Base-by-base conservation (phyloP, 257 asterid species). In the Ilex asprella region DNA sequence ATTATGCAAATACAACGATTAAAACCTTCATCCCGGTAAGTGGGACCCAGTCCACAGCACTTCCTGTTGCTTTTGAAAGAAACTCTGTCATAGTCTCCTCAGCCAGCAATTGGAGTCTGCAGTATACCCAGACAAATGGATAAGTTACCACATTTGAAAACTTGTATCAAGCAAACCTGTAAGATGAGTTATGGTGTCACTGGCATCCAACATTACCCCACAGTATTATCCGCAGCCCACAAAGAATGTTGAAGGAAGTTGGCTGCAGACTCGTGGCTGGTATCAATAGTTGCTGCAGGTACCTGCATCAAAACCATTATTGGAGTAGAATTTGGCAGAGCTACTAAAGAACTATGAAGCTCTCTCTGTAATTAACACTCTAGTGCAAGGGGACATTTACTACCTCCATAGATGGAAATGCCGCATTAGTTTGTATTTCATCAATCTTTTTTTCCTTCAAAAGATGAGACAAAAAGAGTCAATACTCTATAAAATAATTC, bases 71-170 rank as follows among this genome's bases (percentile, higher is more conserved):
- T 70, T 81, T 75, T 16, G 75, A 44, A 67, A 78, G 73, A 64
- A 81, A 81, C 71, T 81, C 86, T 15, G 59, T 59, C 77, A 30
- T 71, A 30, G 69, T 67, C 67, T 78, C 79, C 64, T 69, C 84
- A 30, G 81, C 86, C 71, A 75, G 63, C 52, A 56, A 14, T 60
- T 69, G 58, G 59, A 81, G 77, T 58, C 86, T 80, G 59, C 58
- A 64, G 30, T 31, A 64, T 21, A 21, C 27, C 27, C 27, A 21
- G 27, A 21, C 27, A 21, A 29, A 56, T 50, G 39, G 31, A 49
- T 14, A 31, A 62, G 30, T 2, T 32, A 27, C 31, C 30, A 2
- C 16, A 7, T 58, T 21, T 27, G 49, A 44, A 39, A 44, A 12
- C 13, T 44, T 44, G 11, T 44, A 44, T 44, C 50, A 21, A 21